Conservation (phyloP, 2,329 filamentous ascomycete species). For the Bipolaris victoriae region DNA sequence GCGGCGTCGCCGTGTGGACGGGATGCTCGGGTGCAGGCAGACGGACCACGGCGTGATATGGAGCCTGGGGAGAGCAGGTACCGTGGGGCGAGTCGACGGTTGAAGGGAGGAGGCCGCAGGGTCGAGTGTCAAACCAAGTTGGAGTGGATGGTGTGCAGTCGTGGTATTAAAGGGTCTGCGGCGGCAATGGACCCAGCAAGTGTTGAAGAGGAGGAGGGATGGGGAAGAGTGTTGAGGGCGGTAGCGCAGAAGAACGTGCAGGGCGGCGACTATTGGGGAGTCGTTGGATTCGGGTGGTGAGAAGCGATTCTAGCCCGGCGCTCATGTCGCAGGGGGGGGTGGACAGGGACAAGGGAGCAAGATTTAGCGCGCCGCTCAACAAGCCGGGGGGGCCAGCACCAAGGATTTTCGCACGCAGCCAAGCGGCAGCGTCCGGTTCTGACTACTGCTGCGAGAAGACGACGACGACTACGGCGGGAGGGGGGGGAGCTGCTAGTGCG, state of each 20-base stretch:
- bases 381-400: conserved; percentile 35
- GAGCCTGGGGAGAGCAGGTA: conserved; percentile 22
- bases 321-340: conserved; percentile 17
- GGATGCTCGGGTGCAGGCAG: conserved; percentile 37
- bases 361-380: conserved; percentile 40
- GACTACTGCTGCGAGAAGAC: conserved; percentile 10
- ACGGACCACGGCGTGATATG: conserved; percentile 6
- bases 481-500: background rate
- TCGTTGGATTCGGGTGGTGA: conserved; percentile 34
- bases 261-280: conserved; percentile 42
- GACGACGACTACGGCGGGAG: conserved; percentile 13
- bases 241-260: conserved; percentile 40
- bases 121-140: conserved; percentile 22
- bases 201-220: conserved; percentile 34
- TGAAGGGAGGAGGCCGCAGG: conserved; percentile 21
- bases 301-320: conserved; percentile 33
- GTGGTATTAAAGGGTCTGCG: conserved; percentile 39
- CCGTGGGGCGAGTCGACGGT: conserved; percentile 25
- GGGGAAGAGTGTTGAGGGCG: conserved; percentile 43
- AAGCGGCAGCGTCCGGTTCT: conserved; percentile 41
- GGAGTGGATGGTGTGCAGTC: conserved; percentile 24
- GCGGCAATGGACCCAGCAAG: conserved; percentile 44
- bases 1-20: conserved; percentile 25
- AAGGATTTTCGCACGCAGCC: conserved; percentile 38
- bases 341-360: conserved; percentile 17